Evolutionary conservation across 345 rosid species (phyloP), one percentile per base, ranked within the genome.

Genomic region (Eucalyptus pauciflora): DNA sequence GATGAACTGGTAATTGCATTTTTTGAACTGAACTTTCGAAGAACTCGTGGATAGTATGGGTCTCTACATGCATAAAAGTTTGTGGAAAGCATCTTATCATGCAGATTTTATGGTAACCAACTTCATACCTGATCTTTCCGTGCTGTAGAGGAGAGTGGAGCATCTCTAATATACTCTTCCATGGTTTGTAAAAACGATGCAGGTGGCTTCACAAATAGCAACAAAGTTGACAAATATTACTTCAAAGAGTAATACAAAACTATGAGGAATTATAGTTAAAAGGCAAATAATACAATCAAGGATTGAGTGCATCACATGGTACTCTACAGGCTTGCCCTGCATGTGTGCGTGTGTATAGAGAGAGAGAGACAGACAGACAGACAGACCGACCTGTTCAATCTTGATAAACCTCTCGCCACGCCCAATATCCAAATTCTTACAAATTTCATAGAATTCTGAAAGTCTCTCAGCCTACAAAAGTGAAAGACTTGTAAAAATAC

Each of bases 141-240:
- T 89, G 87, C 88, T 45, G 93, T 91, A 86, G 95, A 94, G 90
- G 87, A 83, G 87, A 94, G 91, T 88, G 99, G 98, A 90, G 98
- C 98, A 49, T 98, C 99, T 90, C 90, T 94, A 60, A 96, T 97
- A 91, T 97, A 98, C 86, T 98, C 99, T 94, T 98, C 99, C 99
- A 98, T 98, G 85, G 98, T 95, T 98, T 95, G 99, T 80, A 97
- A 94, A 92, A 98, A 97, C 67, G 99, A 98, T 71, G 95, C 92
- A 52, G 98, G 99, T 88, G 99, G 99, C 99, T 97, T 90, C 93
- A 93, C 67, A 89, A 79, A 88, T 89, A 64, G 50, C 41, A 86
- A 43, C 43, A 52, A 50, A 86, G 87, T 51, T n/a, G 12, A 86
- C 62, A 86, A 12, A 12, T 33, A 76, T 41, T 67, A 50, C 29